A percentile compares a stretch with the other conserved stretches of the same genome.
Evolutionary conservation across 352 stramenopile genomes (phyloP).

Genomic region (Blastocystis sp.): DNA sequence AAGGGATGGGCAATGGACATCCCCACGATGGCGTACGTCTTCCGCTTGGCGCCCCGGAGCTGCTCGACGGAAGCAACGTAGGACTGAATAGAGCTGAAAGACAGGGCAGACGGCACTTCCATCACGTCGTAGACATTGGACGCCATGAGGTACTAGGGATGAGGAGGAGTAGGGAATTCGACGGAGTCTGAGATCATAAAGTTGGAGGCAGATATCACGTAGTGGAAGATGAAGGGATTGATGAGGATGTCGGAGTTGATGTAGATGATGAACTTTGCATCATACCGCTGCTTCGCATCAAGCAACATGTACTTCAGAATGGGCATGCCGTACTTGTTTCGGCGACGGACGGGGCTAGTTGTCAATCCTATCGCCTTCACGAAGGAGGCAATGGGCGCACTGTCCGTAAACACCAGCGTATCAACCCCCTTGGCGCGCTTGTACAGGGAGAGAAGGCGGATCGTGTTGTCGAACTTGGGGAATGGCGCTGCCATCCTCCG

Average conservation of each 20-base stretch:
- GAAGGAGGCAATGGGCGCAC: not conserved
- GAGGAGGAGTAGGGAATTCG: not conserved
- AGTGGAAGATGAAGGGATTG: constrained; percentile 10
- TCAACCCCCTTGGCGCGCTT: not conserved
- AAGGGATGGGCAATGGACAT: not conserved
- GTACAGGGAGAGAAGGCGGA: constrained; percentile 27
- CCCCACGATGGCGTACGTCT: not conserved
- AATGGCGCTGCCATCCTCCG: not conserved
- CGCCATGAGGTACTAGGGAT: constrained; percentile 9
- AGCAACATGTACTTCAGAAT: not conserved
- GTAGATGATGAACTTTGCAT: constrained; percentile 15
- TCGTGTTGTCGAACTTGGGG: constrained; percentile 16
- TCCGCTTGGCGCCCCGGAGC: not conserved
- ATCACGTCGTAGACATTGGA: constrained; percentile 15
- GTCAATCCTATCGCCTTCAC: not conserved
- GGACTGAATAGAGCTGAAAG: not conserved
- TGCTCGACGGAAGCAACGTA: not conserved
- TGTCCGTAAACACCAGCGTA: not conserved
- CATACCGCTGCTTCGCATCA: not conserved
- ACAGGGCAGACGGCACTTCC: not conserved
- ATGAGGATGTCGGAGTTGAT: constrained; percentile 55
- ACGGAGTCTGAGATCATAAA: not conserved
- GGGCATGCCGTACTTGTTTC: constrained; percentile 13
- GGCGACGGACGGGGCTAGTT: no score
- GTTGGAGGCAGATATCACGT: not conserved